These are phyloP conservation scores for Boechera stricta DNA, from an alignment of 345 rosid genomes.

Conservation along the genomic window DNA sequence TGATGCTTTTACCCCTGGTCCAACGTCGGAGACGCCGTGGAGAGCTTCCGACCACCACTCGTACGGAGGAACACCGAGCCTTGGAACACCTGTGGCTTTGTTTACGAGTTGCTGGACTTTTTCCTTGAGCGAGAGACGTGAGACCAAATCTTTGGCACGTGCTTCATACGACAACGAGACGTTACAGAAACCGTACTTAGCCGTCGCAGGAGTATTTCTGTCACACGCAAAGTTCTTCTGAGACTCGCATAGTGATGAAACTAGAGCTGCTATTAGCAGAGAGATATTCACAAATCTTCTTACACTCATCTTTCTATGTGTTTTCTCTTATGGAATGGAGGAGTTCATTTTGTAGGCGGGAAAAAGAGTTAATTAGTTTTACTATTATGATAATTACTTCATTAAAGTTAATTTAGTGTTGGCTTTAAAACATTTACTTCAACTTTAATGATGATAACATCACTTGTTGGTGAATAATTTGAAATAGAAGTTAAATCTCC, in stretches of 20 bases:
- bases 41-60: conserved; percentile 87
- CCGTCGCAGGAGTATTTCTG: conserved; percentile 18
- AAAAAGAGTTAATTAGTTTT: conserved; percentile 3
- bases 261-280: conserved; percentile 41
- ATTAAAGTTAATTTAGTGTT: neutral
- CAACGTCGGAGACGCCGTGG: conserved; percentile 63
- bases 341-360: conserved; percentile 40
- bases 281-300: conserved; percentile 28
- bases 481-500: conserved; percentile 10
- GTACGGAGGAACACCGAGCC: conserved; percentile 65
- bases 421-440: neutral
- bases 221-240: conserved; percentile 42
- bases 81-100: conserved; percentile 53
- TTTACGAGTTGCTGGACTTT: conserved; percentile 64
- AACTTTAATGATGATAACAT: conserved; percentile 13
- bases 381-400: neutral
- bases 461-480: conserved; percentile 23
- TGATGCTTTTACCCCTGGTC: conserved; percentile 49
- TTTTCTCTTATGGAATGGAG: conserved; percentile 25
- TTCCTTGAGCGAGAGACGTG: conserved; percentile 58
- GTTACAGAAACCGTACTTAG: conserved; percentile 52
- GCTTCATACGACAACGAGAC: conserved; percentile 50
- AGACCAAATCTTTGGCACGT: conserved; percentile 57
- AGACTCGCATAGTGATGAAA: conserved; percentile 40
- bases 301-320: conserved; percentile 29